Evolutionary conservation across 1,284 basidiomycete species (phyloP), one percentile per base, ranked within the genome.

Genomic region (Vanrija pseudolonga): DNA sequence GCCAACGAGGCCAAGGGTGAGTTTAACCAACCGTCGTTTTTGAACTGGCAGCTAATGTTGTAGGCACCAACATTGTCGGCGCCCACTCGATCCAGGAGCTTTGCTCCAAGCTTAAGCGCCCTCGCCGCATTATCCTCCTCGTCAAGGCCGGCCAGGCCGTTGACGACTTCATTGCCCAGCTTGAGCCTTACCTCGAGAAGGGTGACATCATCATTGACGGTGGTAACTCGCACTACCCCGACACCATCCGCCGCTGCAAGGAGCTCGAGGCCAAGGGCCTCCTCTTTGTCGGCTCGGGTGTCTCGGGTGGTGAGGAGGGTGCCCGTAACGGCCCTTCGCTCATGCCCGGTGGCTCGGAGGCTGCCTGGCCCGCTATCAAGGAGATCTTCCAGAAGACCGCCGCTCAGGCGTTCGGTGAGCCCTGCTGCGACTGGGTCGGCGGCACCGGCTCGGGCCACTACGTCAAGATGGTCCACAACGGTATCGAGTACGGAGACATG

Each of bases 401-500:
- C 64, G 96, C 96, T 58, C 92, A 98, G 77, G 91, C 89, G 63
- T 84, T 93, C 56, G 92, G 92, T 64, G 90, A 94, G 76, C 93
- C 96, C 48, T 98, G 96, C 84, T 98, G 95, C 78, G 96, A 98
- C 82, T 99, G 96, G 96, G 94, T 99, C 73, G 96, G 96, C 53
- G 88, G 91, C 77, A 88, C 85, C 61, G 96, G 84, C 94, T 98
- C 95, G 50, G 96, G 98, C 61, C 96, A 97, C 84, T 97, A 97
- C 71, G 93, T 76, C 70, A 76, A 76, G 72, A 77, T 77, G 76
- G 76, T 77, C 59, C 76, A 80, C 78, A 80, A 80, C 76, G 79
- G 92, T 82, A 97, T 97, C 77, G 93, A 97, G 79, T 99, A 98
- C 79, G 96, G 96, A 79, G 96, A 99, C 81, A 99, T 99, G 96